Evolutionary conservation across 2,329 filamentous ascomycete genomes (phyloP).

Genomic region (Penicillium occitanis): DNA sequence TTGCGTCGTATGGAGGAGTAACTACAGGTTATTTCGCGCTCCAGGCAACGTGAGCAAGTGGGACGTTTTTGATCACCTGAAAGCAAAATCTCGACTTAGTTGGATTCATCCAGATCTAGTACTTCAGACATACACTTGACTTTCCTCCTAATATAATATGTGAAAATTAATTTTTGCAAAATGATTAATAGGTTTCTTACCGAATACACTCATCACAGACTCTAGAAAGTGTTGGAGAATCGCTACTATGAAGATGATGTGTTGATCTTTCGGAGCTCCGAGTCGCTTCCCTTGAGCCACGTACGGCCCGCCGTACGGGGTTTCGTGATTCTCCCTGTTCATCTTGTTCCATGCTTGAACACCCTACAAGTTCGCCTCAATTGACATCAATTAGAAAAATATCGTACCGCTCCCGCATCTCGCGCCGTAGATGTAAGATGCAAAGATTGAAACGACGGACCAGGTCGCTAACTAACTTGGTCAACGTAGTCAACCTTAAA

Average conservation of each 20-base stretch:
- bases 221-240: not conserved
- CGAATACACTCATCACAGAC: slow-evolving; percentile 25
- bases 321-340: not conserved
- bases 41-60: slow-evolving; percentile 37
- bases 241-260: not conserved
- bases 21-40: slow-evolving; percentile 29
- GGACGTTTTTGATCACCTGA: slow-evolving; percentile 35
- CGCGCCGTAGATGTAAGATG: not conserved
- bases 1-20: slow-evolving; percentile 34
- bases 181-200: slow-evolving; percentile 10
- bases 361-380: not conserved
- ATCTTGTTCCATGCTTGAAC: not conserved
- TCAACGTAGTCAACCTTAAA: not conserved
- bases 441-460: not conserved
- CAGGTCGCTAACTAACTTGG: not conserved
- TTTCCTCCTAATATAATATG: not conserved
- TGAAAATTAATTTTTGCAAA: not conserved
- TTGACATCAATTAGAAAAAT: not conserved
- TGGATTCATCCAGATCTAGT: not conserved
- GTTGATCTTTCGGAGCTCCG: not conserved
- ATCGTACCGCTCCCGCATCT: not conserved
- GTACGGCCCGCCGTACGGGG: not conserved
- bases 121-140: slow-evolving; percentile 12
- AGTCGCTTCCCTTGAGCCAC: not conserved
- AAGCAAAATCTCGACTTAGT: not conserved